Evolutionary conservation across 1,284 basidiomycete species (phyloP).

Genomic region (Trichosporon faecale): DNA sequence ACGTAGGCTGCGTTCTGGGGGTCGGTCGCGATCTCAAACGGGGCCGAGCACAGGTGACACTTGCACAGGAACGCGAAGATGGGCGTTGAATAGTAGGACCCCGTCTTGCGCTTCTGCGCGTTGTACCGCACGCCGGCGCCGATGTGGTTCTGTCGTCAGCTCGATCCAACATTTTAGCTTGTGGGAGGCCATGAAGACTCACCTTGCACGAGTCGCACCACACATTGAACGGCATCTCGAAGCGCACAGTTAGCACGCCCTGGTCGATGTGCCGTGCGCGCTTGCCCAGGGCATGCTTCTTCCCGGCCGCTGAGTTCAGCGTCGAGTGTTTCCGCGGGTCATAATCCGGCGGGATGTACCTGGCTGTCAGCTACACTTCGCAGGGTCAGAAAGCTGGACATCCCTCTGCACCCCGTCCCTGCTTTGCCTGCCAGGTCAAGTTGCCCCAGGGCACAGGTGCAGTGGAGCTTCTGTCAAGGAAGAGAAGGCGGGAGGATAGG

Average conservation of each 20-base stretch:
- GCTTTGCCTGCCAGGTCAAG: too few species aligned
- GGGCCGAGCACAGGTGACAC: constrained; percentile 86
- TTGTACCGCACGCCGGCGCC: constrained; percentile 98
- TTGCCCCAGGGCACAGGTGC: too few species aligned
- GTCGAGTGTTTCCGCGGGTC: constrained; percentile 75
- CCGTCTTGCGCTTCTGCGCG: constrained; percentile 94
- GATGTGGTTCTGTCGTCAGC: constrained; percentile 64
- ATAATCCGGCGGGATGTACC: constrained; percentile 92
- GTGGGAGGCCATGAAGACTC: constrained; percentile 11
- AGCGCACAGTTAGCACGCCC: constrained; percentile 84
- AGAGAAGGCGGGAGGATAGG: too few species aligned
- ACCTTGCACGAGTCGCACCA: constrained; percentile 89
- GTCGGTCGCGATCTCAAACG: constrained; percentile 97
- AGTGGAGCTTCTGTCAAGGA: too few species aligned
- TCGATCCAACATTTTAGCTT: neutral
- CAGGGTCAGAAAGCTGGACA: too few species aligned
- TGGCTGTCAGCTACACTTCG: constrained; percentile 55
- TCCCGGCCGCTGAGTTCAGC: constrained; percentile 72
- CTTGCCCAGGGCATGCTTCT: constrained; percentile 87
- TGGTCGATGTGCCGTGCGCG: constrained; percentile 85
- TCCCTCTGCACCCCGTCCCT: too few species aligned
- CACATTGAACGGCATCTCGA: constrained; percentile 93
- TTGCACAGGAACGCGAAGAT: constrained; percentile 95
- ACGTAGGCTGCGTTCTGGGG: constrained; percentile 94
- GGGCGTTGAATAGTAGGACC: constrained; percentile 90